Base-by-base conservation (phyloP, 495 filamentous ascomycete genomes). In the Tuber umbilicatum region DNA sequence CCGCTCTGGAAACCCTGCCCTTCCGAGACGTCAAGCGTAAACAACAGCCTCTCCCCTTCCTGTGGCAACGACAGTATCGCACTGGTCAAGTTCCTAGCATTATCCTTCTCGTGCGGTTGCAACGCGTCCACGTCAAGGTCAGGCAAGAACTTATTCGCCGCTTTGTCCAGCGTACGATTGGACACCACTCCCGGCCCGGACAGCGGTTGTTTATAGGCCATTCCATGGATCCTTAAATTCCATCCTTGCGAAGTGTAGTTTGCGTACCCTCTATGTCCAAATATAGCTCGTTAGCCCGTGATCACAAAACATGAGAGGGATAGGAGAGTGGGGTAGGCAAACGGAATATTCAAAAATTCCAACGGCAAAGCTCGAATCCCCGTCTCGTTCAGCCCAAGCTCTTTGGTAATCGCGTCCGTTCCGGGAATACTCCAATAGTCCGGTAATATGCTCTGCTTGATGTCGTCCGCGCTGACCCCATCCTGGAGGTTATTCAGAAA, bases 201-300 rank as follows among this genome's bases (percentile, higher is more conserved):
- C 55, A 91, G 88, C 41, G 92, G 91, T 74, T 90, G 87, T 77
- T 93, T 93, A 85, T 90, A 94, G 27, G 93, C 89, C 79, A 92
- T 92, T 76, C 91, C 92, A 75, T 91, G 91, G 80, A 94, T 89
- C 23, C 89, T 87, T 9, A 93, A 84, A 73, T 90, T 92, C 92
- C 92, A 94, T 55, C 90, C 90, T 68, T 87, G 84, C 31, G 87
- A 85, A n/a, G 91, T 93, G 87, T 89, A 94, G 76, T 94, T 94
- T 47, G 87, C 92, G 81, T 94, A 94, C n/a, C 87, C 87, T n/a
- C 87, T 89, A 72, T 23, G 47, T 27, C 10, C 2, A 55, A 38
- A 69, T 55, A 69, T 55, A 10, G 12, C 17, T 23, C 19, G 38
- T 71, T 73, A 78, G 50, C 68, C 16, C 69, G 37, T 4, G 41